Evolutionary conservation across 139 green algal species (phyloP).

Genomic region (Coccomyxa sp.): DNA sequence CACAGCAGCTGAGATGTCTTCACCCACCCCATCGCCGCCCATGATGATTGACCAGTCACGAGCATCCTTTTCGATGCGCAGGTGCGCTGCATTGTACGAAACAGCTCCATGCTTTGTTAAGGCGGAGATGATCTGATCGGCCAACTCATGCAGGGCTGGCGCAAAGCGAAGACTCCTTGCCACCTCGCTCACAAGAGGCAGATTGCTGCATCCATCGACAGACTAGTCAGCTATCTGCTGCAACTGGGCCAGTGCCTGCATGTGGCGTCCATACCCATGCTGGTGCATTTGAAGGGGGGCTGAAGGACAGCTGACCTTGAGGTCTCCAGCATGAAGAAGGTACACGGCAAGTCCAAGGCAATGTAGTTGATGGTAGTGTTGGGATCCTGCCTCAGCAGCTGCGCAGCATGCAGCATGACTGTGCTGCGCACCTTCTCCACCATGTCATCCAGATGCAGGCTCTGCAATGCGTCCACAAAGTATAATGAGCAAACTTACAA

Average conservation of each 20-base stretch:
- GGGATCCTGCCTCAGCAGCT: conserved; percentile 26
- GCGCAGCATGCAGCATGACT: conserved; percentile 18
- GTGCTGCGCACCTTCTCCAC: conserved; percentile 19
- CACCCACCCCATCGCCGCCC: conserved; percentile 33
- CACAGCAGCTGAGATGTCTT: neutral
- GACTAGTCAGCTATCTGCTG: neutral
- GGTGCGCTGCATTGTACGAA: conserved; percentile 50
- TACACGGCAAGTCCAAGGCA: conserved; percentile 64
- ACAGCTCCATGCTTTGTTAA: conserved; percentile 28
- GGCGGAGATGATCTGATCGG: conserved; percentile 40
- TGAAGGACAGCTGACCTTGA: conserved; percentile 19
- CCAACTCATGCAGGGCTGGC: conserved; percentile 35
- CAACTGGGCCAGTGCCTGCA: neutral
- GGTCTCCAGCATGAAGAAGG: conserved; percentile 55
- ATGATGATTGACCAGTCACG: conserved; percentile 59
- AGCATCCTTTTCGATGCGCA: conserved; percentile 61
- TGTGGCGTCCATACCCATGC: neutral
- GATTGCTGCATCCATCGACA: conserved; percentile 20
- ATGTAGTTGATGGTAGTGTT: conserved; percentile 30
- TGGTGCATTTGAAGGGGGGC: neutral
- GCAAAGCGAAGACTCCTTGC: conserved; percentile 53
- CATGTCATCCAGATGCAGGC: conserved; percentile 31
- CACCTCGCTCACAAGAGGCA: conserved; percentile 53
- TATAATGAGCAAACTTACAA: too few species aligned
- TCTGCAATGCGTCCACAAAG: neutral